Evolutionary conservation across 1,139 yeast genomes (phyloP).

Genomic region (Kodamaea plutei): DNA sequence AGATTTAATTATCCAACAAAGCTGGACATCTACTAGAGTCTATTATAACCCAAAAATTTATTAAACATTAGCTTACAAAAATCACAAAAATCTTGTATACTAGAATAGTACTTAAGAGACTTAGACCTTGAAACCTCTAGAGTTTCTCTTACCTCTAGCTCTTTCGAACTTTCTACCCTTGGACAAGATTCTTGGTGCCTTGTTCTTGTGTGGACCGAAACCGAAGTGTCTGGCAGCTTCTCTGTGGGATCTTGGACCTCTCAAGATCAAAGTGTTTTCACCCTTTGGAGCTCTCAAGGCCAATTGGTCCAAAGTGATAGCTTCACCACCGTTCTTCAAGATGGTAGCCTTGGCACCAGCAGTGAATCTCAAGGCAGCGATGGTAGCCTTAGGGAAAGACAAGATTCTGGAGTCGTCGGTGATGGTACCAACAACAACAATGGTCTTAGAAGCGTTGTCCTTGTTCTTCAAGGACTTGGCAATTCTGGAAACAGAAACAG

Average conservation of each 20-base stretch:
- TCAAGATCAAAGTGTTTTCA: conserved; percentile 93
- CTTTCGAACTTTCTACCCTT: conserved; percentile 99
- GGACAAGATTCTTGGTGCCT: conserved; percentile 98
- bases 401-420: conserved; percentile 96
- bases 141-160: conserved; percentile 99
- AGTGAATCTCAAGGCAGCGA: conserved; percentile 99
- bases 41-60: too few relatives aligned
- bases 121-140: conserved; percentile 99
- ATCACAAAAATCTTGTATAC: too few relatives aligned
- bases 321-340: conserved; percentile 98
- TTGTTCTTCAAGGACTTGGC: conserved; percentile 67
- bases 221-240: conserved; percentile 99
- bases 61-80: too few relatives aligned
- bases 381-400: conserved; percentile 93
- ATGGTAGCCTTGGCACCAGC: conserved; percentile 98
- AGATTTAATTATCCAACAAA: too few relatives aligned
- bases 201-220: conserved; percentile 98
- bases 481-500: conserved; percentile 93
- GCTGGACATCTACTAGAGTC: too few relatives aligned
- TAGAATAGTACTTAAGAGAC: too few relatives aligned
- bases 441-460: conserved; percentile 86
- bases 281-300: conserved; percentile 99
- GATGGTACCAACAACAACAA: conserved; percentile 98
- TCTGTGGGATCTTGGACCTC: conserved; percentile 99
- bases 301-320: conserved; percentile 97